Evolutionary conservation across 1,284 basidiomycete species (phyloP), one percentile per base, ranked within the genome.

Genomic region (Naganishia sp.): DNA sequence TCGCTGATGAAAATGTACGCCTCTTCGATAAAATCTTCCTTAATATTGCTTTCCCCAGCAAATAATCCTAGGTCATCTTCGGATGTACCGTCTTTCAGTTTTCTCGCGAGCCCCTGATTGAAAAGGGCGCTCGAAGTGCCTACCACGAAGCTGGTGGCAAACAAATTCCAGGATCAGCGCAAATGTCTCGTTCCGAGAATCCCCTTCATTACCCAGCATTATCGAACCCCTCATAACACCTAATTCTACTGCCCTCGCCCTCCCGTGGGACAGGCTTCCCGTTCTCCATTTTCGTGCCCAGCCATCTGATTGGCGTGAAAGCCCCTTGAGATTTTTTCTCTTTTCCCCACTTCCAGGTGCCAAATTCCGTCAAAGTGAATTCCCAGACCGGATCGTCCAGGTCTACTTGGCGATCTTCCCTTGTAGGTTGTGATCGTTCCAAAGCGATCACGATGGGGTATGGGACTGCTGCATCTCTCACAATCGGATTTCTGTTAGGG

Each of bases 301-400:
- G 68, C 69, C 76, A 79, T 67, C 78, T 69, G n/a, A 79, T 67
- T 2, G 73, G 70, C 0, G 77, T 77, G 64, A 80, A 79, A 31
- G 72, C 76, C 21, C 79, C 79, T 41, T 53, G 49, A n/a, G 47
- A 65, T 31, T 15, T 57, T 3, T 21, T 56, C 39, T 13, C 15
- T 17, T n/a, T 42, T 43, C 54, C 32, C n/a, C 21, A 51, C 7
- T 35, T 57, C 81, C 81, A 84, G 0, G 77, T 73, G 17, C 83
- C 83, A 62, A 82, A 83, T 69, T 83, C 81, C 64, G 73, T 78
- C 0, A 79, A 80, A 3, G 75, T 81, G 64, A 81, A 81, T 68
- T 84, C 82, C 73, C 77, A 83, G 1, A 79, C 78, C 68, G 83
- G 83, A 46, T 71, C 72, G 7, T 77, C 74, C 43, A 81, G 73